Evolutionary conservation across 2,329 filamentous ascomycete species (phyloP).

Genomic region (Lasiodiplodia citricola): DNA sequence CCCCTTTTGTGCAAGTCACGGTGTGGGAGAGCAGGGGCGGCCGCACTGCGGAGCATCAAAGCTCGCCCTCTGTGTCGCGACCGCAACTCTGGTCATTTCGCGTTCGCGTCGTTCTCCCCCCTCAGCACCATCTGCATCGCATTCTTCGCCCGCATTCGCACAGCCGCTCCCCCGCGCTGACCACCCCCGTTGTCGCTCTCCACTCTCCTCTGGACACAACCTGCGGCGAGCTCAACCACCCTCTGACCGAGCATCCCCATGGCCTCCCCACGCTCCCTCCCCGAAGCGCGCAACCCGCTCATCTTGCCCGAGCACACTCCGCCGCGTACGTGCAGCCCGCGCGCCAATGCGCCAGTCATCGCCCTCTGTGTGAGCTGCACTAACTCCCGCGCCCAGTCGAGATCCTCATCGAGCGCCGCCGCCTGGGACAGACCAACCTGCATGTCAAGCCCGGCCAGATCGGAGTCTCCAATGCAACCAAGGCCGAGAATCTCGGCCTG

Average conservation of each 20-base stretch:
- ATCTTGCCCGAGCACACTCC: slow-evolving; percentile 67
- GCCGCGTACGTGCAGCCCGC: slow-evolving; percentile 59
- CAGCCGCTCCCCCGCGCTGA: slow-evolving; percentile 6
- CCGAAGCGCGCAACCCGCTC: slow-evolving; percentile 68
- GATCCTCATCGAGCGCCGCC: slow-evolving; percentile 77
- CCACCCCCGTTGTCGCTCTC: slow-evolving; percentile 4
- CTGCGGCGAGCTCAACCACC: slow-evolving; percentile 18
- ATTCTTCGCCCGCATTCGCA: slow-evolving; percentile 17
- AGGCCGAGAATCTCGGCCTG: slow-evolving; percentile 74
- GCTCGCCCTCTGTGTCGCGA: slow-evolving; percentile 21
- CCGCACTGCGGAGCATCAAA: slow-evolving; percentile 17
- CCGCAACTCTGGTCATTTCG: slow-evolving; percentile 23
- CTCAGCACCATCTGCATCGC: slow-evolving; percentile 19
- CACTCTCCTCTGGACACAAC: slow-evolving; percentile 6
- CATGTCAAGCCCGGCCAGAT: slow-evolving; percentile 78
- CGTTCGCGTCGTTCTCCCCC: slow-evolving; percentile 19
- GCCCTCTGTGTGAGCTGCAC: slow-evolving; percentile 20
- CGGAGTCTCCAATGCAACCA: slow-evolving; percentile 72
- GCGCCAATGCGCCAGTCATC: slow-evolving; percentile 30
- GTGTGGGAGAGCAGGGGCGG: slow-evolving; percentile 22
- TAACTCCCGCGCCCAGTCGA: slow-evolving; percentile 46
- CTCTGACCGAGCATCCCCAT: slow-evolving; percentile 31
- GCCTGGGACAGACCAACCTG: slow-evolving; percentile 90
- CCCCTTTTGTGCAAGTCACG: slow-evolving; percentile 23
- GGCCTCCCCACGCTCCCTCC: slow-evolving; percentile 56